Evolutionary conservation across 2,329 filamentous ascomycete species (phyloP), one percentile per base, ranked within the genome.

Genomic region (Trichoderma sp.): DNA sequence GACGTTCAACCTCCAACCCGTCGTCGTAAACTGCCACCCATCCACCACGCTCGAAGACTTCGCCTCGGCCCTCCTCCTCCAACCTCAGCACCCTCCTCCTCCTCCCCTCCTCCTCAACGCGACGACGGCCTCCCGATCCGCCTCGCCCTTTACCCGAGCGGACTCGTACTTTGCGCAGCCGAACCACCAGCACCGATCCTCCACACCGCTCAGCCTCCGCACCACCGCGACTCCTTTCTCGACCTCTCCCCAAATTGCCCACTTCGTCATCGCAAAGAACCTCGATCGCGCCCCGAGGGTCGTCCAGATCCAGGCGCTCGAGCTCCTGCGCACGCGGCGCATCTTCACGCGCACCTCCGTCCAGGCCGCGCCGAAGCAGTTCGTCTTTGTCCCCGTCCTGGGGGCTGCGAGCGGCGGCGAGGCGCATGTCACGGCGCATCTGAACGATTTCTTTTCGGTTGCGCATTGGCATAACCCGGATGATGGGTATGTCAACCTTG

Each of bases 401-500:
- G 80, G 77, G 21, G 82, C 81, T 1, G 74, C 74, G 43, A 76
- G 77, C 47, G 80, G 81, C 2, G 81, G 83, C 44, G 72, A 78
- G 50, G 79, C 81, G 3, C 79, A 78, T 57, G 80, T 89, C 57
- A 83, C 80, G 24, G 77, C 76, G 39, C 83, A 92, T 70, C 74
- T 89, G 76, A 96, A 93, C 71, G 92, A 98, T 66, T 87, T 91
- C 68, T 89, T 98, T 69, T 92, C 93, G 74, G 88, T 98, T 65
- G 94, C 91, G 0, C 93, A 98, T 75, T 91, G 88, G 79, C 93
- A 98, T 72, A 84, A 89, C 65, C 82, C 84, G 0, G 81, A 85
- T 1, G 87, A 94, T 73, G 91, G 90, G 0, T 90, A 93, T 67
- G 83, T 88, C 5, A 90, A 95, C 68, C 76, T 94, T 0, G 90